Evolutionary conservation across 768 basidiomycete species (phyloP).

Genomic region (Tricholoma furcatifolium): DNA sequence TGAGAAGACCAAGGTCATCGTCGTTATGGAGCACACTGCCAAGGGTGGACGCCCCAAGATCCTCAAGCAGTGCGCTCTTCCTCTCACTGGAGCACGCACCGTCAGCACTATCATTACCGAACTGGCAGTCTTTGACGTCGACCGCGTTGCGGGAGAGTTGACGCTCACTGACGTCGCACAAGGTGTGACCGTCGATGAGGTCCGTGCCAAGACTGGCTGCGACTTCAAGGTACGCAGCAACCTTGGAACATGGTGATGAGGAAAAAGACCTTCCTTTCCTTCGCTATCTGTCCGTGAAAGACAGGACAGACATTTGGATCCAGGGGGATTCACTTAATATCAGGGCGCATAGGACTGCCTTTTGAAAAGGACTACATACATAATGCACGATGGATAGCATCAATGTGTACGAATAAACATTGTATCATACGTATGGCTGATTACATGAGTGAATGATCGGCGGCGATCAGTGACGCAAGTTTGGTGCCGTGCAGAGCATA

Average conservation of each 20-base stretch:
- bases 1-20: conserved; percentile 91
- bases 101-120: conserved; percentile 95
- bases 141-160: conserved; percentile 70
- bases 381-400: background rate
- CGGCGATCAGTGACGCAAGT: conserved; percentile 11
- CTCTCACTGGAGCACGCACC: conserved; percentile 83
- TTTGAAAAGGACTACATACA: background rate
- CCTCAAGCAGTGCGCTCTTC: conserved; percentile 75
- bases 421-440: conserved; percentile 1
- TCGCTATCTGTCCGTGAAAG: background rate
- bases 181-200: conserved; percentile 81
- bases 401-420: background rate
- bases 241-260: conserved; percentile 44
- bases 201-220: conserved; percentile 84
- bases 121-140: conserved; percentile 86
- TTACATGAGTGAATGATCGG: background rate
- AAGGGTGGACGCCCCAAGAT: conserved; percentile 92
- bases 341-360: background rate
- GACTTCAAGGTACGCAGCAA: conserved; percentile 64
- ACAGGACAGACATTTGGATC: too few relatives aligned
- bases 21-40: conserved; percentile 85
- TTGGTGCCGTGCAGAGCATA: background rate
- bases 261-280: background rate
- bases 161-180: conserved; percentile 81
- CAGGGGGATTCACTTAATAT: too few relatives aligned